Percentiles rank a stretch among this genome's conserved stretches.
phyloP scores from a whole-genome alignment of 1,284 basidiomycete genomes.

The Naganishia sp. region DNA sequence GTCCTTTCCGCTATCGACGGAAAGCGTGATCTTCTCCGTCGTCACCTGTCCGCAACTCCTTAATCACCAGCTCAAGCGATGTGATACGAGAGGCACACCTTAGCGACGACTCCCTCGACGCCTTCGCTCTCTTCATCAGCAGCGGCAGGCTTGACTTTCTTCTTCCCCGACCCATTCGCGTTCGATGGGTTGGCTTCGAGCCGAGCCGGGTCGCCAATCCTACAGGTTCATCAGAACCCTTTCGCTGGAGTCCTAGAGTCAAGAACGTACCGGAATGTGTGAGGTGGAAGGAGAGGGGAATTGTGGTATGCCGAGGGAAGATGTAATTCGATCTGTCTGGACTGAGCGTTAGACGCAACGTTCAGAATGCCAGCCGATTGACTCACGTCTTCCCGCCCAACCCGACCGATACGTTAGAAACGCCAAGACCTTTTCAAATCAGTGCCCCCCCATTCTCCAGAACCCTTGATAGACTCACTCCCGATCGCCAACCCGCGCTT shows the following conservation, averaged over 20 bases:
- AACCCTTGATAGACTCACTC: conserved; percentile 46
- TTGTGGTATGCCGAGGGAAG: conserved; percentile 77
- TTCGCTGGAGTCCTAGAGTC: background rate
- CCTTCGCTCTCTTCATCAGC: conserved; percentile 14
- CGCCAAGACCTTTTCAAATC: conserved; percentile 57
- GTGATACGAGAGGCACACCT: conserved; percentile 55
- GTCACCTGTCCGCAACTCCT: conserved; percentile 18
- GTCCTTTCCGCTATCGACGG: conserved; percentile 67
- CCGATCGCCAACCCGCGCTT: conserved; percentile 79
- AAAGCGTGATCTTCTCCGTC: conserved; percentile 68
- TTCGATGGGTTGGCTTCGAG: conserved; percentile 64
- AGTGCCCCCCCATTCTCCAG: background rate
- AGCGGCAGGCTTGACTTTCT: conserved; percentile 38
- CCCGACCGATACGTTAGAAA: conserved; percentile 70
- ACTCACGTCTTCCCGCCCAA: conserved; percentile 83
- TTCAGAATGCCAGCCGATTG: background rate
- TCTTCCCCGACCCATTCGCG: conserved; percentile 59
- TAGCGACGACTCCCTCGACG: conserved; percentile 78
- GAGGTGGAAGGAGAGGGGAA: conserved; percentile 72
- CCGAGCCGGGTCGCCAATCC: conserved; percentile 77
- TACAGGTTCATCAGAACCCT: conserved; percentile 38
- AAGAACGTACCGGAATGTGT: conserved; percentile 68
- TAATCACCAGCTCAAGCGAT: too few relatives aligned
- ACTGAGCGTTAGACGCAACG: conserved; percentile 21
- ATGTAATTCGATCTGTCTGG: conserved; percentile 80